phyloP scores from a whole-genome alignment of 2,329 filamentous ascomycete species.

The Xylariales sp. region DNA sequence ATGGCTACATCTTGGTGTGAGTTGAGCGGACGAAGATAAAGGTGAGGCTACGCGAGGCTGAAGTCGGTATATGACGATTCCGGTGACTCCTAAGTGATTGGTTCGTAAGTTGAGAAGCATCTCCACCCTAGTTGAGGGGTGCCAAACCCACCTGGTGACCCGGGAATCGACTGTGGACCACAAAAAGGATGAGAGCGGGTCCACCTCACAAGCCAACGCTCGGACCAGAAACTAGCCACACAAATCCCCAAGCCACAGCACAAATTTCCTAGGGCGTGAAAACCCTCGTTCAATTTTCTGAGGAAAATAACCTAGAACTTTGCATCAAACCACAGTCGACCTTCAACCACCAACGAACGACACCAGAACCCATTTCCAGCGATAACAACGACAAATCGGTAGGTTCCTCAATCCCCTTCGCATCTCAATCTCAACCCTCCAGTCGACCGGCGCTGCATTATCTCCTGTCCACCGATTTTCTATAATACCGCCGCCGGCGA shows the following conservation, averaged over 20 bases:
- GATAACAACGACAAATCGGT: conserved; percentile 29
- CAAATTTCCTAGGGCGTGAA: conserved; percentile 16
- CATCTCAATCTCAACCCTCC: background rate
- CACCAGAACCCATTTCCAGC: conserved; percentile 22
- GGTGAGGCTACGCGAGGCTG: background rate
- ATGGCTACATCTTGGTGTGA: conserved; percentile 24
- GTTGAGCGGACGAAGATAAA: background rate
- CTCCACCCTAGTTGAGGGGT: too few relatives aligned
- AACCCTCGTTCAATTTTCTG: conserved; percentile 2
- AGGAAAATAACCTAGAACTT: conserved; percentile 12
- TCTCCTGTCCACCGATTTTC: too few relatives aligned
- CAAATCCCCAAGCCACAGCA: conserved; percentile 4
- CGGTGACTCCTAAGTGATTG: background rate
- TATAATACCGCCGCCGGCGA: too few relatives aligned
- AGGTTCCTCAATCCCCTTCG: conserved; percentile 15
- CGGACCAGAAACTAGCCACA: too few relatives aligned
- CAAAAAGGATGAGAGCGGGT: too few relatives aligned
- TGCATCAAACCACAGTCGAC: conserved; percentile 12
- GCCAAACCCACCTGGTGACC: too few relatives aligned
- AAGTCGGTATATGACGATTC: background rate
- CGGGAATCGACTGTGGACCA: too few relatives aligned
- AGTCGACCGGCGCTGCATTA: background rate
- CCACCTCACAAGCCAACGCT: background rate
- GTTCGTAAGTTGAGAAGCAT: background rate
- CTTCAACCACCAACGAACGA: conserved; percentile 16